phyloP scores from a whole-genome alignment of 2,329 filamentous ascomycete genomes.

The Ophiocordyceps sinensis region DNA sequence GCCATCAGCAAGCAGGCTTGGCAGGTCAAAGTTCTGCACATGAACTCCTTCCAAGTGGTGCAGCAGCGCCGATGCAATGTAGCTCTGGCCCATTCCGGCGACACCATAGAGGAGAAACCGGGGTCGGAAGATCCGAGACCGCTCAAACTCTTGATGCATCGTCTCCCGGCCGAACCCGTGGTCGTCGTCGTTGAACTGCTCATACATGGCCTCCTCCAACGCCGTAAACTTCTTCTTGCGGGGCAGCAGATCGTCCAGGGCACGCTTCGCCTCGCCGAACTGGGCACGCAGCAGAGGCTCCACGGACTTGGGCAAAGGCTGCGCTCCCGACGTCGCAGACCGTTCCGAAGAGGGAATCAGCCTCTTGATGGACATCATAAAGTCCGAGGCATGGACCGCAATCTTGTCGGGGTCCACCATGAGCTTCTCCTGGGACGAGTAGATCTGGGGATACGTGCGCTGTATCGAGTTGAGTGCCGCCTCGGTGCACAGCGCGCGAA shows the following conservation, averaged over 20 bases:
- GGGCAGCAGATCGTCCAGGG: constrained; percentile 66
- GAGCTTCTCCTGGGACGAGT: constrained; percentile 77
- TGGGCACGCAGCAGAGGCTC: constrained; percentile 69
- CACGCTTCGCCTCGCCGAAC: constrained; percentile 50
- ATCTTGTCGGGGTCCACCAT: constrained; percentile 77
- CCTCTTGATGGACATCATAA: constrained; percentile 94
- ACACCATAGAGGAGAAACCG: constrained; percentile 70
- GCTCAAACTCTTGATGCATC: constrained; percentile 65
- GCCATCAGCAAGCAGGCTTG: constrained; percentile 73
- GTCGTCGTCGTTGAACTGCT: constrained; percentile 70
- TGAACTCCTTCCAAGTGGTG: constrained; percentile 89
- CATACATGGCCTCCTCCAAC: constrained; percentile 84
- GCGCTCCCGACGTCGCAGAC: constrained; percentile 71
- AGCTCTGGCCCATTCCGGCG: constrained; percentile 85
- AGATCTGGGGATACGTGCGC: constrained; percentile 91
- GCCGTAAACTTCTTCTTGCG: constrained; percentile 77
- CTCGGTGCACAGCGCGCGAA: constrained; percentile 89
- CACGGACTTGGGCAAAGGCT: constrained; percentile 63
- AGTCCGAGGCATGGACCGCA: constrained; percentile 79
- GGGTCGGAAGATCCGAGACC: constrained; percentile 75
- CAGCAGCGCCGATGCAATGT: constrained; percentile 70
- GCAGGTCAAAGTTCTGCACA: constrained; percentile 86
- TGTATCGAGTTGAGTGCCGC: constrained; percentile 93
- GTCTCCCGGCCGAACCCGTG: constrained; percentile 76
- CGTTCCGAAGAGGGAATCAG: constrained; percentile 91